Evolutionary conservation across 2,329 filamentous ascomycete species (phyloP), one percentile per base, ranked within the genome.

Genomic region (Sclerotinia glacialis): DNA sequence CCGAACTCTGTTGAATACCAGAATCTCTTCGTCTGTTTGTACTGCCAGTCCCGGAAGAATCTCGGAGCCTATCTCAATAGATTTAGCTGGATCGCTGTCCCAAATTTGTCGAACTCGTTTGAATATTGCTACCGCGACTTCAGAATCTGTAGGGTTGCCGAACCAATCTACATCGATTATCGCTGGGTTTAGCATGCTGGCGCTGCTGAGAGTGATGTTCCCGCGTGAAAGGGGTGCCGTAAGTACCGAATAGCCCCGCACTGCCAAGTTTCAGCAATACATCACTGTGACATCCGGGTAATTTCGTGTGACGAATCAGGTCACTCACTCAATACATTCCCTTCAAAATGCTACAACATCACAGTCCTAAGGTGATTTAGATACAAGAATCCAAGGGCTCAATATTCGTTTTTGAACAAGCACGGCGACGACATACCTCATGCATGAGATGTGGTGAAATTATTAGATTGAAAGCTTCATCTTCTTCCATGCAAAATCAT

Each of bases 91-190:
- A 21, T 49, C 42, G 28, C 49, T 64, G 2, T 34, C 50, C 42
- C 56, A 67, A 5, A 67, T 26, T 26, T 79, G 71, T 0, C 83
- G 79, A 0, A 77, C 71, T 1, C 83, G 78, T 63, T 77, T 79
- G 67, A 80, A 81, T 0, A 75, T 72, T 0, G 78, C 77, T 11
- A 85, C 68, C 3, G 77, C 79, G 3, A 83, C 70, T 26, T 82
- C 78, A 23, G 76, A 70, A 53, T 85, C 83, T 1, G 76, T 73
- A 7, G 77, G 76, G 12, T 79, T 73, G 1, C 73, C 75, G 0
- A 84, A 74, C 77, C 79, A 84, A 69, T 80, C 81, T 2, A 80
- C 79, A 69, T 82, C 76, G 16, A 79, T 70, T 8, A 68, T 23
- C 0, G 82, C 82, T 0, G 71, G 69, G 23, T 79, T 77, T 0